A percentile compares a stretch with the other conserved stretches of the same genome.
Evolutionary conservation across 192 early-diverging fungal genomes (phyloP).

Genomic region (Tieghemiomyces parasiticus): DNA sequence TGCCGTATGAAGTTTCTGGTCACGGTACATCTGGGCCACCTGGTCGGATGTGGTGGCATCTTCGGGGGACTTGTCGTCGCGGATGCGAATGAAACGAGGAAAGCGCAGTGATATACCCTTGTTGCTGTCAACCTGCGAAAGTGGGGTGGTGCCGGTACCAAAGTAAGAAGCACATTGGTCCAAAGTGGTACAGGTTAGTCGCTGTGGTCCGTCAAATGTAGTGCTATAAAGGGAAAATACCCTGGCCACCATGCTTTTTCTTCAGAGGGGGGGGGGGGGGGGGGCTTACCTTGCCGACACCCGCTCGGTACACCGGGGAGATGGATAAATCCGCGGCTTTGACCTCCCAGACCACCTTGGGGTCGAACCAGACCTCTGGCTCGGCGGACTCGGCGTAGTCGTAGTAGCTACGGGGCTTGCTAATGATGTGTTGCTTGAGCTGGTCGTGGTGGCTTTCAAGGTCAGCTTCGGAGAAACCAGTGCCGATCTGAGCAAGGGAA

Average conservation of each 20-base stretch:
- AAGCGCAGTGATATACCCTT: conserved; percentile 97
- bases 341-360: conserved; percentile 89
- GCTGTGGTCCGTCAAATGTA: too few relatives aligned
- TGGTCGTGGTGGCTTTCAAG: conserved; percentile 54
- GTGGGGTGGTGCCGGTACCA: too few relatives aligned
- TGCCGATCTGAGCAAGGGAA: conserved; percentile 48
- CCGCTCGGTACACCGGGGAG: conserved; percentile 88
- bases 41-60: conserved; percentile 83
- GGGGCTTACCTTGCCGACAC: conserved; percentile 61
- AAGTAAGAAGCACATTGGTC: too few relatives aligned
- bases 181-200: too few relatives aligned
- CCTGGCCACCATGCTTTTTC: too few relatives aligned
- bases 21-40: conserved; percentile 44
- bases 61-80: conserved; percentile 91
- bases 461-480: conserved; percentile 87
- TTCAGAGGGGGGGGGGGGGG: too few relatives aligned
- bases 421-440: conserved; percentile 62
- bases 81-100: conserved; percentile 86
- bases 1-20: conserved; percentile 27
- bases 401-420: conserved; percentile 66
- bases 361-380: conserved; percentile 96
- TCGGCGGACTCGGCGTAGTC: conserved; percentile 58
- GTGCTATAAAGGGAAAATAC: too few relatives aligned
- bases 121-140: conserved; percentile 42
- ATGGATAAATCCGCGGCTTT: conserved; percentile 93